Percentiles rank a stretch among this genome's conserved stretches.
phyloP scores from a whole-genome alignment of 352 stramenopile species.

The Phytopythium boreale region DNA sequence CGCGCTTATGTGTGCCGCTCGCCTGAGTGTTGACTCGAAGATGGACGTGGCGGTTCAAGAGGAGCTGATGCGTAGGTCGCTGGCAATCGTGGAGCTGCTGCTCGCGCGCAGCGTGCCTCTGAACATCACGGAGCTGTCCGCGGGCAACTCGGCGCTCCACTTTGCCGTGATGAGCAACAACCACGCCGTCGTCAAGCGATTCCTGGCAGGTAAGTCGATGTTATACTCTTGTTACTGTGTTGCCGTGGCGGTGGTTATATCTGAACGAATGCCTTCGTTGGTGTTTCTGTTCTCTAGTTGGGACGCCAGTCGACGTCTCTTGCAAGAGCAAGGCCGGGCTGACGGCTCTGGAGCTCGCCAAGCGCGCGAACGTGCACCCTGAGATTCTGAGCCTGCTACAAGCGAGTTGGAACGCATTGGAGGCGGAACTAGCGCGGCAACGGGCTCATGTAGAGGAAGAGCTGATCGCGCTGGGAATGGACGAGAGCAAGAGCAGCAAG shows the following conservation, averaged over 20 bases:
- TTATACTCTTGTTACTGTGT: not conserved
- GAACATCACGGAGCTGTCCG: constrained; percentile 38
- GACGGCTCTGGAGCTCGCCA: constrained; percentile 12
- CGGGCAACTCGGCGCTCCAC: constrained; percentile 68
- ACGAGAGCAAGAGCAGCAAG: constrained; percentile 27
- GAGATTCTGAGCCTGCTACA: constrained; percentile 26
- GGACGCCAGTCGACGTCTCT: not conserved
- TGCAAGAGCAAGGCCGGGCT: constrained; percentile 20
- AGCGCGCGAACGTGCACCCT: constrained; percentile 1
- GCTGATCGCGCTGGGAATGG: constrained; percentile 15
- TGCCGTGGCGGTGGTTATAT: constrained; percentile 5
- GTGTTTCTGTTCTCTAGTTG: not conserved
- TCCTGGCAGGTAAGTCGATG: constrained; percentile 18
- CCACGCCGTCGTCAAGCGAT: constrained; percentile 27
- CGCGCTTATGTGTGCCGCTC: constrained; percentile 76
- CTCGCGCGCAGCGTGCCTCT: constrained; percentile 35
- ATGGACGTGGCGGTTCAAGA: constrained; percentile 17
- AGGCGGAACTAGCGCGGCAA: constrained; percentile 15
- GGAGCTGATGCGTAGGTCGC: constrained; percentile 42
- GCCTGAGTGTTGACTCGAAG: constrained; percentile 35
- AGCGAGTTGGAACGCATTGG: constrained; percentile 15
- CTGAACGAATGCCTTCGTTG: not conserved
- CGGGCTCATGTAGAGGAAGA: constrained; percentile 28
- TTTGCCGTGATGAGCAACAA: constrained; percentile 74
- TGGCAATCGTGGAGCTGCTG: constrained; percentile 46